Evolutionary conservation across 169 alveolate genomes (phyloP).

Genomic region (Cryptosporidium canis): DNA sequence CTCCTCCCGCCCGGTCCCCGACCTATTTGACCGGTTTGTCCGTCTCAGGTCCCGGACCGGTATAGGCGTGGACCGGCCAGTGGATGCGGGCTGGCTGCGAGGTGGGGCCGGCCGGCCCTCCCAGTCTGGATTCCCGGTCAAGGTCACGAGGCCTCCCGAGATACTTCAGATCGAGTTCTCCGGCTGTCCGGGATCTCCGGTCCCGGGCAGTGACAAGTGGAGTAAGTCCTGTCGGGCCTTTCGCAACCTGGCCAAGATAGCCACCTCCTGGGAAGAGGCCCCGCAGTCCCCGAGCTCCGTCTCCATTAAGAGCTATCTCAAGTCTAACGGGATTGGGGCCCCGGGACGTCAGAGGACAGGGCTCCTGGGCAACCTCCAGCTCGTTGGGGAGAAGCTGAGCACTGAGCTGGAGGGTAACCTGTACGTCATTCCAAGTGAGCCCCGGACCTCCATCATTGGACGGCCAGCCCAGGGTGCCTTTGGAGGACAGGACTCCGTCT

Average conservation of each 20-base stretch:
- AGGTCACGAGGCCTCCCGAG: slow-evolving; percentile 14
- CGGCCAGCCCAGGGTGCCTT: background rate
- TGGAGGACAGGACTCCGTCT: background rate
- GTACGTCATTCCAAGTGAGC: slow-evolving; percentile 43
- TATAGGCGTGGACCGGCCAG: too few relatives aligned
- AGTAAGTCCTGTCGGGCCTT: background rate
- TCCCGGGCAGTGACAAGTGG: background rate
- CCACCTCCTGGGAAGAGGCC: background rate
- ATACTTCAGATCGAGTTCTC: slow-evolving; percentile 28
- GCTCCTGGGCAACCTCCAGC: background rate
- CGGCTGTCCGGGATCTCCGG: background rate
- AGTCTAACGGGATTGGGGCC: background rate
- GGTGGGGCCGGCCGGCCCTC: background rate
- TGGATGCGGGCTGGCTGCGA: too few relatives aligned
- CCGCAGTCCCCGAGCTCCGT: background rate
- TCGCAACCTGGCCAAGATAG: background rate
- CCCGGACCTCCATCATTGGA: slow-evolving; percentile 11
- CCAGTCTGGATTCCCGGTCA: slow-evolving; percentile 2
- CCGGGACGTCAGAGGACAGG: background rate
- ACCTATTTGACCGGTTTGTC: background rate
- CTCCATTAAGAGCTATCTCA: background rate
- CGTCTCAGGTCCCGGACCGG: too few relatives aligned
- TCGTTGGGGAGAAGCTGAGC: background rate
- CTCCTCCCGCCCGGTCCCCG: background rate
- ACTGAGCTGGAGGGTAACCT: slow-evolving; percentile 2